Base-by-base conservation (phyloP, 148 eudicot genomes). In the Chenopodium suecicum region DNA sequence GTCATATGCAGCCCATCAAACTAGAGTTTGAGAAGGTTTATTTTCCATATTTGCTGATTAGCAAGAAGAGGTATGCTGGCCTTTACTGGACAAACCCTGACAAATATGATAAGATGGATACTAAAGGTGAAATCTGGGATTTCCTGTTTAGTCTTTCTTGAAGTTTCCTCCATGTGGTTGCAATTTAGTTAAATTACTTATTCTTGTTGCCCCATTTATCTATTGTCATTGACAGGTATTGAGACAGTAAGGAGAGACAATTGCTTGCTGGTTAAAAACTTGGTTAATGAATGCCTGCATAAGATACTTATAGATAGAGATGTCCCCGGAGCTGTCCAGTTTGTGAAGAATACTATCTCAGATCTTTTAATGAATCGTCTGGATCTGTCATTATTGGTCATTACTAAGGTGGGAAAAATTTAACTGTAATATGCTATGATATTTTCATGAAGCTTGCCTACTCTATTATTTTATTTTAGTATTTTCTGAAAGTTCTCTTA, bases 1-100 rank as follows among this genome's bases (percentile, higher is more conserved):
- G 20, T 83, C 16, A 32, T 77, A 79, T 81, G 84, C 83, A 96
- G 99, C 99, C 99, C 78, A 96, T 96, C 81, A 94, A 90, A 79
- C 82, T 96, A 34, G 99, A 96, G 94, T 96, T 96, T 88, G 99
- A 96, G 93, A 96, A 96, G 91, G 92, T 96, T 79, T 96, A 96
- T 87, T 92, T 73, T 87, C 99, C 98, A 60, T 96, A 96, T 86
- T 83, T 96, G 56, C 88, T 96, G 78, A 96, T 96, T 73, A 96
- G 92, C 96, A 96, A 96, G 89, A 96, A 96, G 93, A 87, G 99
- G 86, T 96, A 96, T 84, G 99, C 98, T 78, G 99, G 99, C 76
- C 94, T 96, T 79, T 87, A 82, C 73, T 94, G 99, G 98, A 96
- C 99, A 50, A 96, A 94, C 79, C 90, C 95, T 56, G 89, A 73